Conservation (phyloP, 352 stramenopile species). For the Globisporangium heterothallicum region DNA sequence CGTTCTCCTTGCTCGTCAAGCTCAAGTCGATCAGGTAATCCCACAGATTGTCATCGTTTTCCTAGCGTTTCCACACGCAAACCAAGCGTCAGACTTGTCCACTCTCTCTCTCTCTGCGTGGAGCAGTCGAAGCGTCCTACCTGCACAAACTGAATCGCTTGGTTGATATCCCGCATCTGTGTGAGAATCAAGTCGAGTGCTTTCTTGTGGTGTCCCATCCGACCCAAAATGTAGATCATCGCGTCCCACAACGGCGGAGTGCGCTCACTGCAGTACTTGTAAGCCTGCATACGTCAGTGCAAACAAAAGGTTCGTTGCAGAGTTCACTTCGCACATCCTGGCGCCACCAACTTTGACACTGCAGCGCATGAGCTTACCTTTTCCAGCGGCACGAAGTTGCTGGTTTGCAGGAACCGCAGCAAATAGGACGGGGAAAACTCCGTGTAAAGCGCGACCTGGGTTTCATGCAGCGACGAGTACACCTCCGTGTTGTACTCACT, state of each 20-base stretch:
- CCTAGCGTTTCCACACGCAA: too few species aligned
- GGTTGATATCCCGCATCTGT: constrained; percentile 73
- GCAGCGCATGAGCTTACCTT: too few species aligned
- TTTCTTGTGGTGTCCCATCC: constrained; percentile 84
- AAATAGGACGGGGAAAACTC: constrained; percentile 58
- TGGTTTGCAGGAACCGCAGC: constrained; percentile 76
- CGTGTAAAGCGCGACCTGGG: constrained; percentile 68
- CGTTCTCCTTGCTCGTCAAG: constrained; percentile 68
- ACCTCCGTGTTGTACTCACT: constrained; percentile 77
- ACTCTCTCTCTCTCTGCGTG: too few species aligned
- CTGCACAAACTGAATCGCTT: constrained; percentile 81
- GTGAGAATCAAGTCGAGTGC: constrained; percentile 80
- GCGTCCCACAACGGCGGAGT: constrained; percentile 71
- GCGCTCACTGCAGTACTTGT: constrained; percentile 72
- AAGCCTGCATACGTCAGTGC: constrained; percentile 32
- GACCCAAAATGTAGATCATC: constrained; percentile 85
- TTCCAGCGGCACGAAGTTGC: constrained; percentile 77
- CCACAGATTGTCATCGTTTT: constrained; percentile 71
- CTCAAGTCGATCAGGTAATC: constrained; percentile 83
- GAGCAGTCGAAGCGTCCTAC: too few species aligned
- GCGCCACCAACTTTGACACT: too few species aligned
- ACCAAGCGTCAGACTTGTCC: too few species aligned
- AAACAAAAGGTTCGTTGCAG: constrained; percentile 1
- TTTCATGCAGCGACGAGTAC: constrained; percentile 67
- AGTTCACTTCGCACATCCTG: constrained; percentile 5